These are phyloP conservation scores for Plasmodium ovale DNA, from an alignment of 169 alveolate species.

Conservation along the genomic window DNA sequence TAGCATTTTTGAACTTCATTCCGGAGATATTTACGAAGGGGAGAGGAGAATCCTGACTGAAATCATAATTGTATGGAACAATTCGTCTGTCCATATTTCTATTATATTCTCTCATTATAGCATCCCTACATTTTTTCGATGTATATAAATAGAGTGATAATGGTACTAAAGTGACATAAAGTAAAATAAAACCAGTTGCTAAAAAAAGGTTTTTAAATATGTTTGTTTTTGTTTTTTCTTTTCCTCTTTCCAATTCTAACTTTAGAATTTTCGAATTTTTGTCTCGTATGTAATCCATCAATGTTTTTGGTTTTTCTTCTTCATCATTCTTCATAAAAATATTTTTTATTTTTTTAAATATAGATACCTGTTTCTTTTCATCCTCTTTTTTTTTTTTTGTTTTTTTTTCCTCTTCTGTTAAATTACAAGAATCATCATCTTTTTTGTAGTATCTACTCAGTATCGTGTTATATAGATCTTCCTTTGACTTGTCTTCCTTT, in stretches of 20 bases:
- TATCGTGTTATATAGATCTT: too few species aligned
- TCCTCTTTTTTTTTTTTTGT: not conserved
- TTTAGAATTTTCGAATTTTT: conserved; percentile 15
- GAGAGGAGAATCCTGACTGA: not conserved
- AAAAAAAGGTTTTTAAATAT: not conserved
- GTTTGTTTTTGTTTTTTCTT: not conserved
- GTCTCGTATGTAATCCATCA: conserved; percentile 29
- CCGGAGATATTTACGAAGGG: not conserved
- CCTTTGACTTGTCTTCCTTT: too few species aligned
- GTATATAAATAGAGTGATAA: not conserved
- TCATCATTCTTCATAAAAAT: not conserved
- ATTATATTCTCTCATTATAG: conserved; percentile 5
- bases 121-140: not conserved
- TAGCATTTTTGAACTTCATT: not conserved
- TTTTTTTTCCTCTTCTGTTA: not conserved
- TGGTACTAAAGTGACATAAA: not conserved
- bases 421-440: too few species aligned
- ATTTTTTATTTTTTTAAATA: not conserved
- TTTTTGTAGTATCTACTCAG: too few species aligned
- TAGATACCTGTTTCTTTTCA: not conserved
- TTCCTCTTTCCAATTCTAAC: not conserved
- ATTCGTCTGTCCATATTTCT: not conserved
- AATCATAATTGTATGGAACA: conserved; percentile 16
- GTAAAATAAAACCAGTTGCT: not conserved
- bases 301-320: conserved; percentile 1